Evolutionary conservation across 805 yeast species (phyloP).

Genomic region (Metschnikowia gruessii): DNA sequence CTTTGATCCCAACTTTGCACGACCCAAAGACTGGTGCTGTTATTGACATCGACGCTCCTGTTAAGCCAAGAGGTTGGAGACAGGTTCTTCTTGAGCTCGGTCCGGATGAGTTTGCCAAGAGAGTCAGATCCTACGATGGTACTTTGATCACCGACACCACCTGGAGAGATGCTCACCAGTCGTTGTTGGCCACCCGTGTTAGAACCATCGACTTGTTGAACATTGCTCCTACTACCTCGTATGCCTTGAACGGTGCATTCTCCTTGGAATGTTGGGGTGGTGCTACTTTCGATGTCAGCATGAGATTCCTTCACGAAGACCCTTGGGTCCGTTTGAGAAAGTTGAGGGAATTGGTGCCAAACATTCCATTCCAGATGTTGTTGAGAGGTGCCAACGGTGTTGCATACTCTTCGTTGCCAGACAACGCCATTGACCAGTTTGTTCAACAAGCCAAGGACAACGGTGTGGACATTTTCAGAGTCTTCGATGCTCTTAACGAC

Average conservation of each 20-base stretch:
- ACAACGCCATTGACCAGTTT: slow-evolving; percentile 97
- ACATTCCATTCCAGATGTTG: slow-evolving; percentile 98
- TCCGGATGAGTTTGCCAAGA: slow-evolving; percentile 84
- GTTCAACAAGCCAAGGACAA: slow-evolving; percentile 90
- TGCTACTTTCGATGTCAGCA: slow-evolving; percentile 97
- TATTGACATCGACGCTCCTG: slow-evolving; percentile 57
- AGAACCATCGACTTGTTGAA: slow-evolving; percentile 89
- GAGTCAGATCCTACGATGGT: slow-evolving; percentile 81
- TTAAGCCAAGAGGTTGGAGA: slow-evolving; percentile 83
- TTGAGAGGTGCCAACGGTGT: slow-evolving; percentile 99
- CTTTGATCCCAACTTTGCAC: slow-evolving; percentile 69
- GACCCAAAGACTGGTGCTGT: slow-evolving; percentile 56
- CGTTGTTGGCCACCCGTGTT: slow-evolving; percentile 93
- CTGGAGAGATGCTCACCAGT: slow-evolving; percentile 99
- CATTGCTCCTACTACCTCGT: slow-evolving; percentile 92
- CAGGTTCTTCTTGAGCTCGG: slow-evolving; percentile 80
- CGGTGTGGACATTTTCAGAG: slow-evolving; percentile 98
- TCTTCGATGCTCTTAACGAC: slow-evolving; percentile 96
- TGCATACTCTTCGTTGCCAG: slow-evolving; percentile 96
- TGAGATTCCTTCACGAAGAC: slow-evolving; percentile 97
- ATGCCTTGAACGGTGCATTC: slow-evolving; percentile 85
- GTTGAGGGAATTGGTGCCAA: slow-evolving; percentile 88
- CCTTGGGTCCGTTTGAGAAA: slow-evolving; percentile 96
- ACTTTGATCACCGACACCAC: slow-evolving; percentile 96
- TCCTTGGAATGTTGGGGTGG: slow-evolving; percentile 99